Percentiles rank a stretch among this genome's conserved stretches.
Evolutionary conservation across 208 protist genomes (phyloP).

Genomic region (Leishmania major): DNA sequence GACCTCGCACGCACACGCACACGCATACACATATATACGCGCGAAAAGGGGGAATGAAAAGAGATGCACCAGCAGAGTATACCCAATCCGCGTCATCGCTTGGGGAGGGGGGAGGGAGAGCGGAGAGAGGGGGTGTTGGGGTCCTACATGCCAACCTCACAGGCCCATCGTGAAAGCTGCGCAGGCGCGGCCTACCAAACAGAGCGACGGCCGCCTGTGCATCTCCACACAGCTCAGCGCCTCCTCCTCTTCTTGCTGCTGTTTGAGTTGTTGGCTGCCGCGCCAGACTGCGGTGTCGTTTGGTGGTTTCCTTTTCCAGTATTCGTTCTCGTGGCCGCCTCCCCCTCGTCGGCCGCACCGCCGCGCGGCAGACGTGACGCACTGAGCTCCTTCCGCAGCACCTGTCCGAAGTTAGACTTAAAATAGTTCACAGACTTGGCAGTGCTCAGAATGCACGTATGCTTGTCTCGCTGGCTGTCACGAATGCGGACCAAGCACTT

Average conservation of each 20-base stretch:
- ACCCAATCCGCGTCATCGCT: too few relatives aligned
- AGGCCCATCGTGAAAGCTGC: neutral
- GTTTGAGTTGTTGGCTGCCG: neutral
- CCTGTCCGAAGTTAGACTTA: constrained; percentile 72
- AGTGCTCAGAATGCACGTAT: constrained; percentile 55
- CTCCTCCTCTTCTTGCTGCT: neutral
- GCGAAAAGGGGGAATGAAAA: neutral
- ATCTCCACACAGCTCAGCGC: neutral
- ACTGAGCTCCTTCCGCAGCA: constrained; percentile 71
- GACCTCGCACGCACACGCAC: too few relatives aligned
- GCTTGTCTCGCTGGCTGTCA: constrained; percentile 65
- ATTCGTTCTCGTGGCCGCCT: neutral
- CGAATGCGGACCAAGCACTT: constrained; percentile 80
- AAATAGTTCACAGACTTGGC: constrained; percentile 80
- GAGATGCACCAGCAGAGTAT: too few relatives aligned
- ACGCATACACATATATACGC: neutral
- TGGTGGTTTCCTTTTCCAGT: neutral
- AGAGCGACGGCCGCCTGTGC: too few relatives aligned
- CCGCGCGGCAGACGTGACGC: constrained; percentile 54
- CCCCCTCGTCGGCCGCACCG: constrained; percentile 15
- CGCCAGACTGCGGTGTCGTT: neutral
- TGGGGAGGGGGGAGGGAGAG: neutral
- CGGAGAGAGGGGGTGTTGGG: neutral
- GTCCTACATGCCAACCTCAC: neutral
- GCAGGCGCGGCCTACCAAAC: neutral